A percentile compares a stretch with the other conserved stretches of the same genome.
phyloP scores from a whole-genome alignment of 1,284 basidiomycete genomes.

The Trametes sp. region DNA sequence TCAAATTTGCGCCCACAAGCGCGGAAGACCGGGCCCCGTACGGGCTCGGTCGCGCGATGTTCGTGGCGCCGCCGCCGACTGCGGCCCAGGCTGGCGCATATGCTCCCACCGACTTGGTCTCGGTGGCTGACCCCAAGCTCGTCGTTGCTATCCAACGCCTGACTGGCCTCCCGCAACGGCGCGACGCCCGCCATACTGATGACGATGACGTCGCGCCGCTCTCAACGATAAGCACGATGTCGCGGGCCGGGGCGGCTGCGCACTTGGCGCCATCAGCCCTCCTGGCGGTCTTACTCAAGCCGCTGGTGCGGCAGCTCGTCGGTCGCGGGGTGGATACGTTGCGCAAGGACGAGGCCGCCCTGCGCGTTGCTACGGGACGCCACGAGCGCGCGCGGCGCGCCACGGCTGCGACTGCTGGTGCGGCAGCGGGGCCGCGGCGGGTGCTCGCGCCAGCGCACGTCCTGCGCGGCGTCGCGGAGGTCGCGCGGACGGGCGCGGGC shows the following conservation, averaged over 20 bases:
- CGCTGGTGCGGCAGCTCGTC: conserved; percentile 34
- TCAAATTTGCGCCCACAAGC: conserved; percentile 4
- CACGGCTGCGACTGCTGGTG: neutral
- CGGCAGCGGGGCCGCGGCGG: conserved; percentile 23
- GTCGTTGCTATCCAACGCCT: conserved; percentile 33
- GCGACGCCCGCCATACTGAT: neutral
- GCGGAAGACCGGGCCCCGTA: conserved; percentile 23
- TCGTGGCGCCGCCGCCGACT: conserved; percentile 13
- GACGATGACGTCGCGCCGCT: neutral
- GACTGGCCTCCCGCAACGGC: conserved; percentile 17
- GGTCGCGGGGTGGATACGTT: conserved; percentile 32
- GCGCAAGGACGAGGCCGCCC: conserved; percentile 37
- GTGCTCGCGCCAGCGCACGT: conserved; percentile 49
- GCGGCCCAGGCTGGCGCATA: conserved; percentile 1
- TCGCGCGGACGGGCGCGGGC: conserved; percentile 13
- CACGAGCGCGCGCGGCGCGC: conserved; percentile 23
- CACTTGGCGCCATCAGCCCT: conserved; percentile 54
- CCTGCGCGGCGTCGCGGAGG: conserved; percentile 42
- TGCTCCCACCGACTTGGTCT: conserved; percentile 28
- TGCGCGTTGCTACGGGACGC: conserved; percentile 26
- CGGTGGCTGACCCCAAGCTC: conserved; percentile 36
- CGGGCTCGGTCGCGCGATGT: conserved; percentile 23
- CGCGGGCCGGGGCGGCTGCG: conserved; percentile 42
- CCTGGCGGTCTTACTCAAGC: conserved; percentile 49
- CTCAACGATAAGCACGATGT: neutral